A percentile compares a stretch with the other conserved stretches of the same genome.
phyloP scores from a whole-genome alignment of 2,329 filamentous ascomycete genomes.

The Trichoderma breve region DNA sequence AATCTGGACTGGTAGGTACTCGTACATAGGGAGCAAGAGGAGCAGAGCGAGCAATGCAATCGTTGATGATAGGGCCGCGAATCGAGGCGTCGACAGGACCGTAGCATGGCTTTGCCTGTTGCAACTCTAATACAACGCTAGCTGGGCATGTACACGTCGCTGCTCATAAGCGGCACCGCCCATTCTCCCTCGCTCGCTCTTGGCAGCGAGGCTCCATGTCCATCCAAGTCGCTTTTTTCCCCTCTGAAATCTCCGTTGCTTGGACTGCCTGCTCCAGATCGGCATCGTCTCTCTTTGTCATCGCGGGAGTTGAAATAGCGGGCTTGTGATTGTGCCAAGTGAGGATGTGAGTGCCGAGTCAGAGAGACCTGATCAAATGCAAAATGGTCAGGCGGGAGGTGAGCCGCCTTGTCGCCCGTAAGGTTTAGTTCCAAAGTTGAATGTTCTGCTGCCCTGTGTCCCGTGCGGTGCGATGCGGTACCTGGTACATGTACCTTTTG shows the following conservation, averaged over 20 bases:
- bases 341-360: not conserved
- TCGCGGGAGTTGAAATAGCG: not conserved
- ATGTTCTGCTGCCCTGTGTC: not conserved
- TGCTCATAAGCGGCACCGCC: not conserved
- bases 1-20: not conserved
- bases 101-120: conserved; percentile 1
- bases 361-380: not conserved
- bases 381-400: conserved; percentile 1
- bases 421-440: not conserved
- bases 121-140: conserved; percentile 12
- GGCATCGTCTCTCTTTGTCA: not conserved
- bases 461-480: not conserved
- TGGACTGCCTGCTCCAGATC: not conserved
- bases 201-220: not conserved
- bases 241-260: not conserved
- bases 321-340: not conserved
- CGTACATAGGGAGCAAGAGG: not conserved
- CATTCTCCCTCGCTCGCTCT: not conserved
- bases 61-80: not conserved
- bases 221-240: not conserved
- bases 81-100: not conserved
- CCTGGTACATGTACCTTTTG: not conserved
- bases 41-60: not conserved
- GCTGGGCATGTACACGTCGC: not conserved
- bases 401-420: not conserved